Percentiles rank a stretch among this genome's conserved stretches.
These are phyloP conservation scores for Sporisorium graminicola DNA, from an alignment of 1,284 basidiomycete species.

Conservation along the genomic window DNA sequence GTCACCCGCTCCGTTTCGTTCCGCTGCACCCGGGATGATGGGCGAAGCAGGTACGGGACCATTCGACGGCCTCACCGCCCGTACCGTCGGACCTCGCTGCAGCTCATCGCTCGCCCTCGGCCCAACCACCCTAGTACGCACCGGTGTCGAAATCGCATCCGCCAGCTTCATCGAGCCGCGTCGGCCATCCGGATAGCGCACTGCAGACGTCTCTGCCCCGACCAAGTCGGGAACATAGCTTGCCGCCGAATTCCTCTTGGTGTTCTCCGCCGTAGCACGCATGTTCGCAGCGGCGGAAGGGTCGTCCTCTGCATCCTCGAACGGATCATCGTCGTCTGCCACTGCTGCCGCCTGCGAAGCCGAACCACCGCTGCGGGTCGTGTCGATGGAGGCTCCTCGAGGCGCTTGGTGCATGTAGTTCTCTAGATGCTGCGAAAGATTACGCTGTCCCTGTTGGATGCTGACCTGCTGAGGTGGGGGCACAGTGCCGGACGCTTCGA, in stretches of 20 bases:
- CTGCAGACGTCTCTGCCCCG: conserved; percentile 32
- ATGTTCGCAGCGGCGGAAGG: conserved; percentile 15
- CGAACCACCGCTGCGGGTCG: conserved; percentile 16
- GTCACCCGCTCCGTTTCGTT: background rate
- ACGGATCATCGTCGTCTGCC: conserved; percentile 41
- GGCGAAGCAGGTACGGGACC: conserved; percentile 23
- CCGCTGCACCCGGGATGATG: conserved; percentile 20
- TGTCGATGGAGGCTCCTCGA: conserved; percentile 26
- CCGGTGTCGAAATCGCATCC: conserved; percentile 1
- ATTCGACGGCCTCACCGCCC: conserved; percentile 31
- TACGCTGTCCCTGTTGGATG: conserved; percentile 46
- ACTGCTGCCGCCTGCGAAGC: background rate
- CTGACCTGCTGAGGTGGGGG: conserved; percentile 35
- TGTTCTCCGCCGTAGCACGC: conserved; percentile 30
- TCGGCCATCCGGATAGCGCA: conserved; percentile 30
- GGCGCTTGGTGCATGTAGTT: conserved; percentile 25
- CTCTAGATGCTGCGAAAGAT: conserved; percentile 46
- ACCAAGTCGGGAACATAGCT: conserved; percentile 46
- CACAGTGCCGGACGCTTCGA: conserved; percentile 40
- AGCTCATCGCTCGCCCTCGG: conserved; percentile 21
- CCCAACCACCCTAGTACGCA: background rate
- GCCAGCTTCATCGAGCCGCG: conserved; percentile 19
- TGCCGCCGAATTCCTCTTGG: conserved; percentile 39
- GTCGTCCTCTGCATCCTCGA: conserved; percentile 60
- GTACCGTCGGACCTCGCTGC: conserved; percentile 13